Conservation (phyloP, 371 early-diverging fungal species). For the Syncephalastrum contaminatum region DNA sequence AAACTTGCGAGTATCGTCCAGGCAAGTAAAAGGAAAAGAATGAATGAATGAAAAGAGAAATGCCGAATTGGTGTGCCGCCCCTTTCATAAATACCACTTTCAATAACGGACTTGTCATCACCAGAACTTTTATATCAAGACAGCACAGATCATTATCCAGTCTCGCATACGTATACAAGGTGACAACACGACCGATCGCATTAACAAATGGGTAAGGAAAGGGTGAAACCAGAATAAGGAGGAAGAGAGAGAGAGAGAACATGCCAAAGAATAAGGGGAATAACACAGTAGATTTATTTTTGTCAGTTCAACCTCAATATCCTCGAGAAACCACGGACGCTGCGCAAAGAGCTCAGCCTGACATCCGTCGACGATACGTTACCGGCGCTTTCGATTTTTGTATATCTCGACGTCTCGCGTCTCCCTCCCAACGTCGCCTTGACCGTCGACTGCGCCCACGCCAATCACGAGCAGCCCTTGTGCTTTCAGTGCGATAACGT, state of each 20-base stretch:
- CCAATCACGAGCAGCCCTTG: no score
- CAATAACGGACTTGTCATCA: background rate
- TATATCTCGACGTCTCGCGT: slow-evolving; percentile 68
- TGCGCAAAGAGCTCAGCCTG: slow-evolving; percentile 71
- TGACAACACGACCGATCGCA: background rate
- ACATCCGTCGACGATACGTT: slow-evolving; percentile 47
- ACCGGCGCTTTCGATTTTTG: slow-evolving; percentile 70
- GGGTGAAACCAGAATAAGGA: no score
- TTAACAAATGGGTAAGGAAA: slow-evolving; percentile 14
- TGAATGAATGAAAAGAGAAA: no score
- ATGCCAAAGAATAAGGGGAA: background rate
- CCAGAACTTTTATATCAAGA: slow-evolving; percentile 63
- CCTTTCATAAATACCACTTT: no score
- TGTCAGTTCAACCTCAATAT: slow-evolving; percentile 75
- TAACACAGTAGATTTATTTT: background rate
- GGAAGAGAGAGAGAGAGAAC: no score
- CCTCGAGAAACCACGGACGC: slow-evolving; percentile 63
- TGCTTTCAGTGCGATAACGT: no score
- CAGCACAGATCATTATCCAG: slow-evolving; percentile 61
- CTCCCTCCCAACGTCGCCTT: slow-evolving; percentile 52
- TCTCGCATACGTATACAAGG: slow-evolving; percentile 14
- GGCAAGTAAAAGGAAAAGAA: no score
- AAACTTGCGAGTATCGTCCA: no score
- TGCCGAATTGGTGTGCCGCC: no score
- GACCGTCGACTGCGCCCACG: slow-evolving; percentile 32